Conservation (phyloP, 2,329 filamentous ascomycete genomes). For the Dryadomyces quercivorus region DNA sequence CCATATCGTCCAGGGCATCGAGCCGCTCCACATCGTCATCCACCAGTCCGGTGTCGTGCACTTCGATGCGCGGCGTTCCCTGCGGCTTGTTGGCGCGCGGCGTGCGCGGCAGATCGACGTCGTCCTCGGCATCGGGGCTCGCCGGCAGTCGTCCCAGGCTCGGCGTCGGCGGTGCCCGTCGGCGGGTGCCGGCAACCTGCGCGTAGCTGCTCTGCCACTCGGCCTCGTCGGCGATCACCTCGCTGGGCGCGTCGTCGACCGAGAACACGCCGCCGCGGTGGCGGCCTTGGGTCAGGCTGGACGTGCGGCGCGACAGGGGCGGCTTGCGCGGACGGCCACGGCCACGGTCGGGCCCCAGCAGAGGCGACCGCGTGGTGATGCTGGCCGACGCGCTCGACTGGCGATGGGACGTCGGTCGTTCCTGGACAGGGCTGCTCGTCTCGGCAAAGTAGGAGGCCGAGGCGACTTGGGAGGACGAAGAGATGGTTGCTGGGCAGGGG, state of each 20-base stretch:
- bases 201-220: constrained; percentile 25
- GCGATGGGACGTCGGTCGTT: constrained; percentile 18
- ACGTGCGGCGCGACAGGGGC: constrained; percentile 57
- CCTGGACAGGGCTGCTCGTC: constrained; percentile 16
- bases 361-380: constrained; percentile 27
- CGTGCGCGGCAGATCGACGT: background rate
- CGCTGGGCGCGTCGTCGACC: constrained; percentile 73
- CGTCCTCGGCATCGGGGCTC: constrained; percentile 13
- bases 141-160: constrained; percentile 17
- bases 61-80: background rate
- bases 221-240: constrained; percentile 59
- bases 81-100: constrained; percentile 4
- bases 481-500: background rate
- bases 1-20: constrained; percentile 23
- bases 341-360: constrained; percentile 33
- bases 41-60: background rate
- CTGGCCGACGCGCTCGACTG: constrained; percentile 19
- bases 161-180: background rate
- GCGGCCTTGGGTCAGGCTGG: constrained; percentile 58
- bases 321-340: constrained; percentile 56
- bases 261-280: constrained; percentile 81
- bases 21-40: constrained; percentile 17
- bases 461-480: background rate
- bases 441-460: constrained; percentile 5
- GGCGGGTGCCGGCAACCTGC: background rate